phyloP scores from a whole-genome alignment of 371 early-diverging fungal genomes.

The Mortierella sp. region DNA sequence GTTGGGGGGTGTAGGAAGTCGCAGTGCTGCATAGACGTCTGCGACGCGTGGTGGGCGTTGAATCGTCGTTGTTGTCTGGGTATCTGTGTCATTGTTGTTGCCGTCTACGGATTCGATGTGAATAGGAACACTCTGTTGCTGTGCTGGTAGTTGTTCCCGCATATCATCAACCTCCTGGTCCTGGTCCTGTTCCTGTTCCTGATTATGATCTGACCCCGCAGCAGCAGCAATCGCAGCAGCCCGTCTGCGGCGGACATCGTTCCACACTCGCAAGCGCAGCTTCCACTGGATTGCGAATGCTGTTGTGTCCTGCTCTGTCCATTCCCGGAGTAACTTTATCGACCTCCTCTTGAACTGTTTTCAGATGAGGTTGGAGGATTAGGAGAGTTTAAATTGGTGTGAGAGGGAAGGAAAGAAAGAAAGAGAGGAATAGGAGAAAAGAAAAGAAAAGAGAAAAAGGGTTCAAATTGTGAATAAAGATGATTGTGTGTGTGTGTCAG shows the following conservation, averaged over 20 bases:
- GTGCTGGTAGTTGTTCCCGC: background rate
- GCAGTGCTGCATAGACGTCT: background rate
- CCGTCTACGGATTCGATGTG: background rate
- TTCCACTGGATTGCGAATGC: conserved; percentile 54
- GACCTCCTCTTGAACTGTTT: conserved; percentile 41
- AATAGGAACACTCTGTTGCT: background rate
- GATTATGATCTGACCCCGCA: background rate
- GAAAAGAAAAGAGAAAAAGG: background rate
- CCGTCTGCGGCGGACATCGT: conserved; percentile 14
- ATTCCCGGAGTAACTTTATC: conserved; percentile 42
- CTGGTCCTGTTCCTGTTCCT: background rate
- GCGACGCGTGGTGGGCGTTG: background rate
- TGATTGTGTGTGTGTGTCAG: background rate
- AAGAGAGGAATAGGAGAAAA: background rate
- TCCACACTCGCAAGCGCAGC: conserved; percentile 34
- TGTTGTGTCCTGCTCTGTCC: conserved; percentile 37
- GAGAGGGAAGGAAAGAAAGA: background rate
- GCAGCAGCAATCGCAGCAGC: background rate
- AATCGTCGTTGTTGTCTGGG: background rate
- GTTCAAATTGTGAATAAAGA: background rate
- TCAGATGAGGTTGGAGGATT: too few relatives aligned
- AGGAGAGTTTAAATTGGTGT: background rate
- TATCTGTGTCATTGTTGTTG: background rate
- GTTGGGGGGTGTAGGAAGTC: background rate
- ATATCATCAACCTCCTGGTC: background rate